Evolutionary conservation across 345 rosid species (phyloP), one percentile per base, ranked within the genome.

Genomic region (Luvunga scandens): DNA sequence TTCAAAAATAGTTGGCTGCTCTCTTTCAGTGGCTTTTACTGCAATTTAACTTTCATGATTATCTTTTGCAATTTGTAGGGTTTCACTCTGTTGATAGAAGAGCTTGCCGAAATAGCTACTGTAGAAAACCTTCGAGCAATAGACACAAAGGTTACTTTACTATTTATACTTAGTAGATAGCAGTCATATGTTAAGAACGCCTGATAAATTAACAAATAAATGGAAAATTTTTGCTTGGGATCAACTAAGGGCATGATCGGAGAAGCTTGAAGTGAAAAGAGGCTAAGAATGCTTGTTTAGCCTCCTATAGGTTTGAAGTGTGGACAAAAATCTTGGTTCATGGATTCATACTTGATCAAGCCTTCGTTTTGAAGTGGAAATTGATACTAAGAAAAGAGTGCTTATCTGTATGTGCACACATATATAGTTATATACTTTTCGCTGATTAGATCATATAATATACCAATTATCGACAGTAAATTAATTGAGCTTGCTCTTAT

Each of bases 81-180:
- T 56, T 96, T 92, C 88, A 79, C 85, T 79, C 77, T 80, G 77
- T 79, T 93, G 82, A 81, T 93, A 78, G 85, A 89, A 82, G 83
- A 77, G 45, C 88, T 92, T 73, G 78, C 70, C 80, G 84, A 82
- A 53, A 75, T 82, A 56, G 83, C 53, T 24, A 82, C 78, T 71
- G 84, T 62, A 75, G 69, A 80, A 24, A 70, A 76, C 72, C n/a
- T 81, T 77, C 75, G 78, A 70, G 83, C 81, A 56, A 28, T 80
- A 12, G 89, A 87, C 53, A 80, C 69, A 16, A 79, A 88, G 97
- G 99, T 93, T 71, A 28, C 77, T 77, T 74, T 25, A 28, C 68
- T 19, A 72, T 77, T 70, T 67, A 18, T 27, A 53, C 56, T 39
- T 36, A 16, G 65, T 50, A 28, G 27, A 61, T 25, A 27, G 19